Base-by-base conservation (phyloP, 345 rosid species). In the Kandelia obovata region DNA sequence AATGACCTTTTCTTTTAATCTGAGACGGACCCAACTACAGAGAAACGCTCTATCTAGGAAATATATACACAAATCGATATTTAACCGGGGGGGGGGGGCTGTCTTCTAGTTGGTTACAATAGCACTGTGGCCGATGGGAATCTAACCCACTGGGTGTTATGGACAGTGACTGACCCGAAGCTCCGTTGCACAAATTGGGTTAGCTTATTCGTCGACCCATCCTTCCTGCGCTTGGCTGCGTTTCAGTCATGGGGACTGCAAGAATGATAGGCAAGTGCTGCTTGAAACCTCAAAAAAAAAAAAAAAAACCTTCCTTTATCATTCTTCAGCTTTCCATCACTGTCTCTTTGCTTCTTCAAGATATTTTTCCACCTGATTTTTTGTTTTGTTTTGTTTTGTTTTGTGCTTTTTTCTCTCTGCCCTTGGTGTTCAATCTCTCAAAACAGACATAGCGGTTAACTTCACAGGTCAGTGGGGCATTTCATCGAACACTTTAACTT, bases 361-460 rank as follows among this genome's bases (percentile, higher is more conserved):
- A 21, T 7, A 58, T 19, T 19, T 19, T 16, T n/a, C 11, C 49
- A 16, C 37, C 61, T 15, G 52, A 27, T 19, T 2, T 11, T 13
- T 43, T 2, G 11, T 61, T 58, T 20, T 19, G 6, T n/a, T 10
- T 7, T 7, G 1, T 34, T 7, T 34, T 34, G 0, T 17, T 16
- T 32, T 67, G 2, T 46, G 23, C 25, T 47, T 7, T 37, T 2
- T 52, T 34, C 9, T 34, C 37, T 34, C 37, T 1, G 37, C 20
- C 5, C 17, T 43, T 2, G 31, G 31, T 61, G 64, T 32, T n/a
- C 35, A 53, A 37, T 9, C 1, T 26, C 65, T 6, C 37, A 66
- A 71, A 78, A 63, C 96, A 91, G 99, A 95, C 79, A 82, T 95
- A 8, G 97, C 99, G 1, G 99, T 87, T 37, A 92, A 95, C 87